Evolutionary conservation across 164 flowering plant genomes (phyloP).

Genomic region (Nymphaea thermarum): DNA sequence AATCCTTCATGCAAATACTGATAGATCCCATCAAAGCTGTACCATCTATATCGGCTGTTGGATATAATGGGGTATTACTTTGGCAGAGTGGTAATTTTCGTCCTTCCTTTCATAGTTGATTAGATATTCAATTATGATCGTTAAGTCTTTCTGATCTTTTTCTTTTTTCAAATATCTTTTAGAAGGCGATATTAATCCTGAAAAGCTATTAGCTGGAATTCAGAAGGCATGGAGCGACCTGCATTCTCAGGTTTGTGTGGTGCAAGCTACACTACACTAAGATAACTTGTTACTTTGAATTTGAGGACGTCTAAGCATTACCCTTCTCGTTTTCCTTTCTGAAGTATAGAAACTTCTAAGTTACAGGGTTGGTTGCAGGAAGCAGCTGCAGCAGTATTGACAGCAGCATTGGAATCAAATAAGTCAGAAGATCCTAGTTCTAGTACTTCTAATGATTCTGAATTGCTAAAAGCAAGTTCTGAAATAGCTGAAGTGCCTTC

Average conservation of each 20-base stretch:
- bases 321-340: background rate
- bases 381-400: conserved; percentile 50
- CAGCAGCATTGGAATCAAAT: conserved; percentile 52
- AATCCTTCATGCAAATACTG: conserved; percentile 5
- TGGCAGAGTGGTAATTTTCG: conserved; percentile 51
- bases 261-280: background rate
- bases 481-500: conserved; percentile 15
- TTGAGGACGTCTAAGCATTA: too few relatives aligned
- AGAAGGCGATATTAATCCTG: conserved; percentile 64
- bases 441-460: conserved; percentile 15
- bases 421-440: conserved; percentile 24
- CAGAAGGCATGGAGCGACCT: conserved; percentile 63
- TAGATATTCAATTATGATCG: background rate
- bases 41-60: conserved; percentile 66
- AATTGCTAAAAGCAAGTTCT: conserved; percentile 24
- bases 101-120: background rate
- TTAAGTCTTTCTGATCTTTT: background rate
- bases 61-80: conserved; percentile 54
- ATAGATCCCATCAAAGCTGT: conserved; percentile 62
- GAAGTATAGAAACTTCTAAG: too few relatives aligned
- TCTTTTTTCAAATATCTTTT: conserved; percentile 4
- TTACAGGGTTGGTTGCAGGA: conserved; percentile 32
- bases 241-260: conserved; percentile 51
- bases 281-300: background rate
- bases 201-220: conserved; percentile 41